Base-by-base conservation (phyloP, 495 filamentous ascomycete genomes). In the Penicillium salamii region DNA sequence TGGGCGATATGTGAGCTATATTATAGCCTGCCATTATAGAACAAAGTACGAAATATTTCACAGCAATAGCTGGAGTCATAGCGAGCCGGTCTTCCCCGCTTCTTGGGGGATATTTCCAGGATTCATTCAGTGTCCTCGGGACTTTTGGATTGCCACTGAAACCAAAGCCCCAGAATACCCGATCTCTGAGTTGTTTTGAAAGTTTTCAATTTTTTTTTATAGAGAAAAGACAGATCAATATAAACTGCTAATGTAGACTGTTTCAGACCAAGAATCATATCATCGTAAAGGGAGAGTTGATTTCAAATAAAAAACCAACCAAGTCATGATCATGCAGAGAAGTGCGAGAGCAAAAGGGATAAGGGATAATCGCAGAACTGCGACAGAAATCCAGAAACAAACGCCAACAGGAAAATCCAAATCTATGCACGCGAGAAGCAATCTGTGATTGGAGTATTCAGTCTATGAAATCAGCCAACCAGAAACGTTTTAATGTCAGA, bases 391-490 rank as follows among this genome's bases (percentile, higher is more conserved):
- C 19, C 19, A 46, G 1, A 40, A 24, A 18, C 37, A 19, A 42
- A 45, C 24, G 17, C 19, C 14, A 42, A 40, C 35, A 4, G 14
- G 34, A 44, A 47, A 48, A 42, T 11, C 33, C 37, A 44, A 53
- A 44, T 46, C 59, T 63, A 63, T 63, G 53, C 50, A 59, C 45
- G 47, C 38, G 21, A 28, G 42, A 33, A 46, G 33, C 48, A 45
- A 40, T 43, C 38, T 33, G 36, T 15, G 42, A 26, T 47, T 28
- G 15, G 29, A 43, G 42, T 18, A 28, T 53, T 49, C 55, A 52
- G 46, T 64, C 61, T 62, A 64, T 59, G 46, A 47, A 29, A 59
- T 44, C 35, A 51, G 43, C 46, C 54, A 49, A 51, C 46, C 44
- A n/a, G 23, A 8, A 29, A 31, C 24, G 37, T 61, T 53, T 37